Base-by-base conservation (phyloP, 75 land plant species). In the Cupressus sempervirens region DNA sequence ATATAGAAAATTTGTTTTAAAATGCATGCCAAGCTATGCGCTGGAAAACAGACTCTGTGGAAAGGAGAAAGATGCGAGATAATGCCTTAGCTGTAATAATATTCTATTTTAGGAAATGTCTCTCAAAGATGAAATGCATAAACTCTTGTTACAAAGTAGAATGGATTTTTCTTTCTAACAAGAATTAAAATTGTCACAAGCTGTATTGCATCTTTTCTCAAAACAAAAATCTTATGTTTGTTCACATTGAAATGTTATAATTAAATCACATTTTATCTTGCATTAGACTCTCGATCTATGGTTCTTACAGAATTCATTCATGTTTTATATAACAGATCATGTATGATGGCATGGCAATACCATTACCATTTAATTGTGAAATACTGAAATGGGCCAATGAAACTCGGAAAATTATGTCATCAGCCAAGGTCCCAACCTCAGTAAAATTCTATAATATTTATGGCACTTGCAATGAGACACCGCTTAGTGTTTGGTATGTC, bases 361-460 rank as follows among this genome's bases (percentile, higher is more conserved):
- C 95, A 14, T 73, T 93, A 18, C 98, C 99, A 29, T 93, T 98
- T 72, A 98, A 98, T 83, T n/a, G 86, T 80, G 97, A 93, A 84
- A 93, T 98, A 41, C 85, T 94, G 75, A 90, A 92, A 85, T 96
- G 95, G 99, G 93, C 99, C 35, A 86, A 84, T 81, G 90, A 95
- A 84, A 98, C 99, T 84, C 89, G 87, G 23, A 85, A 89, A 84
- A 82, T 96, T 12, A 52, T 95, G 74, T 82, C 89, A 76, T 65
- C 82, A 79, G 99, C 99, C 40, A 91, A 95, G 93, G 86, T 96
- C 84, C 99, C 99, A 36, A 11, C 90, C 53, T 80, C 88, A 41
- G 93, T 98, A 18, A 94, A 92, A 89, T 98, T 98, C 85, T 98
- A 94, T 87, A 98, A 98, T 81, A 93, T 98, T 75, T 98, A 93